Evolutionary conservation across 176 grass and related monocot species (phyloP), one percentile per base, ranked within the genome.

Genomic region (Bolboschoenus planiculmis): DNA sequence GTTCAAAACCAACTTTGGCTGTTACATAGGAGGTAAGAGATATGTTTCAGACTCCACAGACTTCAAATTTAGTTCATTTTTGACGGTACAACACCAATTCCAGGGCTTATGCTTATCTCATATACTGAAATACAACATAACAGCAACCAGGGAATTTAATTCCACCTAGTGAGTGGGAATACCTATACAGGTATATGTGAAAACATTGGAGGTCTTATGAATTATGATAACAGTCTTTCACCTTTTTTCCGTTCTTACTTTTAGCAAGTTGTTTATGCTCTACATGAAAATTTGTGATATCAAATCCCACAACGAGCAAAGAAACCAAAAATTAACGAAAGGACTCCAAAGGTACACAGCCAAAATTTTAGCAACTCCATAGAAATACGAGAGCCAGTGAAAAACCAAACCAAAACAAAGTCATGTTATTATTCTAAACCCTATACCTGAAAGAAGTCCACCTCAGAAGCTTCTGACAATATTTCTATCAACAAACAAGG

Each of bases 1-100:
- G 87, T 90, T 98, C 80, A 95, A 85, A 85, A 98, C 85, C 83
- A 98, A 82, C 78, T 98, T 98, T 23, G 96, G 96, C 96, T 98
- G 89, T 51, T 15, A 50, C 72, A 53, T 51, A 50, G 24, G 44
- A 76, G 46, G 46, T 76, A 31, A 7, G 26, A 51, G 51, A 76
- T 51, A 70, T 27, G 42, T 31, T 50, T 76, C 26, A 51, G 23
- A 76, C 44, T 33, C 71, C 27, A 50, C 77, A 80, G 24, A 78
- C 56, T 85, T 33, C 85, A 29, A 16, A 70, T 56, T 3, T 47
- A 68, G 30, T 86, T 53, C 31, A 9, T 42, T 46, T 67, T 21
- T 16, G 16, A 74, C 5, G 83, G 8, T 58, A 58, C 55, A 51
- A 8, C 24, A 78, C 35, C 37, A 78, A 74, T 27, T 31, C 8